Evolutionary conservation across 148 eudicot species (phyloP), one percentile per base, ranked within the genome.

Genomic region (Camellia lanceoleosa): DNA sequence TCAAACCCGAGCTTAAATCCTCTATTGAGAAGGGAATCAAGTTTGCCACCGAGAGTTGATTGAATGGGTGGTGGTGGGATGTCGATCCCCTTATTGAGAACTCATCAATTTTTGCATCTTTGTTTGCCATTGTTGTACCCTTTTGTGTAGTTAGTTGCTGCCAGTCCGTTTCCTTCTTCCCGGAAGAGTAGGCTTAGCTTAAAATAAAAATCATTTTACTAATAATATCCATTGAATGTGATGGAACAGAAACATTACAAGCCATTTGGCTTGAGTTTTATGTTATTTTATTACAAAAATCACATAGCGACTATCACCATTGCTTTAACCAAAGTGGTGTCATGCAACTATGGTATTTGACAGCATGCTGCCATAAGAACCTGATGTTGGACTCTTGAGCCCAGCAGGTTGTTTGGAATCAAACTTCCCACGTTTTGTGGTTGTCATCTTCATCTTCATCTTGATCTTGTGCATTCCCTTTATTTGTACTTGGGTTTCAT

Each of bases 11-110:
- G 87, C 91, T 96, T 56, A 88, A 81, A 75, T 30, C 91, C 44
- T 96, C 99, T 12, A 93, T 96, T 58, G 89, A 93, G 74, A 96
- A 96, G 84, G 98, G 99, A 5, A 81, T 96, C 75, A 74, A 85
- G 20, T 93, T 93, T 74, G 98, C 91, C 79, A 87, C 82, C 79
- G 75, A 89, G 80, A 73, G 76, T 71, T 89, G 68, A 82, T 65
- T 14, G 51, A 23, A 70, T 49, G 8, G 9, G 2, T 63, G 12
- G 54, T 4, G 0, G 76, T 5, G 61, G 75, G 75, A 16, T 12
- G 74, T 71, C 59, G 12, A 55, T 1, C 61, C 75, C 56, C 13
- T 0, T 46, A 12, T 6, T 73, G 16, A 54, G 47, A 60, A 60
- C 14, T 16, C 4, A 11, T 41, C 46, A 66, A 66, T 12, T 41